phyloP scores from a whole-genome alignment of 306 rosid species.

The Abrus pulchellus region DNA sequence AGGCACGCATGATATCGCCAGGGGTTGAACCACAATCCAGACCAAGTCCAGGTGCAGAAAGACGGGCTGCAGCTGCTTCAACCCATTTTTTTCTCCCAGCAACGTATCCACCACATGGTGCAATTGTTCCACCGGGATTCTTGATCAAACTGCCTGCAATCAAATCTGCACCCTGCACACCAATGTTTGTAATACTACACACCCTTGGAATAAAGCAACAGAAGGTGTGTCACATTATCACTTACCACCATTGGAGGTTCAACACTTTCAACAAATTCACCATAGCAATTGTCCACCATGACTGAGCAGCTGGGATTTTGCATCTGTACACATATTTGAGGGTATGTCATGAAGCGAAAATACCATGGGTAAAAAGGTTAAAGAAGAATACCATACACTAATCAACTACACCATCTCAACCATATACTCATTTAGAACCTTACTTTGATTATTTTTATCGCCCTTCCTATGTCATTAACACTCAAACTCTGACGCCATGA shows the following conservation, averaged over 20 bases:
- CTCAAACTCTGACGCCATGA: constrained; percentile 96
- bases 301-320: constrained; percentile 88
- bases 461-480: constrained; percentile 74
- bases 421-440: constrained; percentile 32
- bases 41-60: constrained; percentile 95
- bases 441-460: constrained; percentile 83
- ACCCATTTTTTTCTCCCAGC: constrained; percentile 85
- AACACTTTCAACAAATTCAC: constrained; percentile 88
- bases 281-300: constrained; percentile 98
- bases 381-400: neutral
- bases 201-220: constrained; percentile 44
- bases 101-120: constrained; percentile 95
- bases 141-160: constrained; percentile 95
- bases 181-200: constrained; percentile 39
- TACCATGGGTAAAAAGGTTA: neutral
- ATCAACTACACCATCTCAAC: neutral
- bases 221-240: constrained; percentile 24
- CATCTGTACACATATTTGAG: constrained; percentile 55
- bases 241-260: constrained; percentile 97
- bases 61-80: constrained; percentile 89
- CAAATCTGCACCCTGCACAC: constrained; percentile 87
- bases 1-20: constrained; percentile 84
- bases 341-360: constrained; percentile 19
- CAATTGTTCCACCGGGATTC: constrained; percentile 95
- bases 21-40: constrained; percentile 91